Conservation (phyloP, 2,329 filamentous ascomycete genomes). For the Hymenoscyphus salicellus region DNA sequence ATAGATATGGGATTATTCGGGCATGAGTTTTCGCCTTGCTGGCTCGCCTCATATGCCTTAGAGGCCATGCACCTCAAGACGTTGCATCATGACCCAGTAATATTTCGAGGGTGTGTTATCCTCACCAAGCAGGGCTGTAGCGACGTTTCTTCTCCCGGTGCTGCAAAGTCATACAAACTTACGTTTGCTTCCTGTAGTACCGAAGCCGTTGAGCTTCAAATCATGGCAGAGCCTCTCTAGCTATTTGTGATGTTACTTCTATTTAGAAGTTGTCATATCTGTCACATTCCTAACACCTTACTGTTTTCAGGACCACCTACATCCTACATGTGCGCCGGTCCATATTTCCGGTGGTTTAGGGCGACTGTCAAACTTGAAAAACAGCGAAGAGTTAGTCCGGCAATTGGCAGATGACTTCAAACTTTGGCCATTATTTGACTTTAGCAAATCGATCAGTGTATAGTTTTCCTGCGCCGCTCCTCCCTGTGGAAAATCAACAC, state of each 20-base stretch:
- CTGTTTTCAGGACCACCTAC: background rate
- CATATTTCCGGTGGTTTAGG: constrained; percentile 18
- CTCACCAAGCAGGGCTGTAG: constrained; percentile 11
- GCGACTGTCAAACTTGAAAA: constrained; percentile 24
- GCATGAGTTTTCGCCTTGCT: constrained; percentile 13
- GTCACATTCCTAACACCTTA: constrained; percentile 8
- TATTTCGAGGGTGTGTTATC: constrained; percentile 14
- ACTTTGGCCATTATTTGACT: constrained; percentile 11
- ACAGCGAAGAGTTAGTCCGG: constrained; percentile 11
- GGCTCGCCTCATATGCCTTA: constrained; percentile 13
- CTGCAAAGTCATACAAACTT: constrained; percentile 19
- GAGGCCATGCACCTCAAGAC: constrained; percentile 18
- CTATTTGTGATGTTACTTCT: constrained; percentile 30
- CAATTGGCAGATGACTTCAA: constrained; percentile 19
- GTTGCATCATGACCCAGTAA: constrained; percentile 15
- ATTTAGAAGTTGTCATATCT: constrained; percentile 28
- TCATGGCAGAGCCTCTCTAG: constrained; percentile 17
- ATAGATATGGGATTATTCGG: constrained; percentile 13
- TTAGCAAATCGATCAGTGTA: constrained; percentile 7
- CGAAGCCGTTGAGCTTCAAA: constrained; percentile 20
- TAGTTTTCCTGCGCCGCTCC: constrained; percentile 4
- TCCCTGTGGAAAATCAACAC: constrained; percentile 7
- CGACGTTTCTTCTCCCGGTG: constrained; percentile 9
- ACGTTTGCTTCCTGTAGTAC: constrained; percentile 28
- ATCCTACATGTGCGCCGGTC: constrained; percentile 1